Percentiles rank a stretch among this genome's conserved stretches.
Conservation (phyloP, 2,329 filamentous ascomycete species). For the Colletotrichum eleusines region DNA sequence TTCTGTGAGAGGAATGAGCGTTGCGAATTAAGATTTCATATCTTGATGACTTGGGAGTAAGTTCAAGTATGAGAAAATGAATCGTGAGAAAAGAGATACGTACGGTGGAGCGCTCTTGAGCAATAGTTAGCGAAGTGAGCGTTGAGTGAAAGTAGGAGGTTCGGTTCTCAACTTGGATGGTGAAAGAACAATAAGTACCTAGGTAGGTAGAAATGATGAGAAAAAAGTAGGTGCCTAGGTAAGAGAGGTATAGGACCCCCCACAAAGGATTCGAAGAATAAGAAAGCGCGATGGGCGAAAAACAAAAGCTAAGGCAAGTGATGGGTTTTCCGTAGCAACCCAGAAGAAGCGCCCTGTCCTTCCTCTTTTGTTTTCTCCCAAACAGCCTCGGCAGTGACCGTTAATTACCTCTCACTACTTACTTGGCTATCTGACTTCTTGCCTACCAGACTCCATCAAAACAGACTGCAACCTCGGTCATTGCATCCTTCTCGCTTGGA, state of each 20-base stretch:
- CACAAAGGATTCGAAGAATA: background rate
- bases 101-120: background rate
- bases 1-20: background rate
- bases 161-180: no score
- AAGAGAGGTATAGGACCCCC: background rate
- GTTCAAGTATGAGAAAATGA: background rate
- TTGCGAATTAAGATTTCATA: background rate
- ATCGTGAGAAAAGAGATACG: background rate
- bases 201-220: no score
- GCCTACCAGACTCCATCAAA: background rate
- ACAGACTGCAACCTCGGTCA: background rate
- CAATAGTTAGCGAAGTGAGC: background rate
- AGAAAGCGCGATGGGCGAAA: background rate
- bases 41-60: accelerated
- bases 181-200: no score
- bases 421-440: no score
- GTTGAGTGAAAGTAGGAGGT: no score
- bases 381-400: no score
- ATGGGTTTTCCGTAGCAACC: no score
- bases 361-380: background rate
- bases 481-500: background rate
- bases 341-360: background rate
- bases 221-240: no score
- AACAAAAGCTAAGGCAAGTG: no score
- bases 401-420: no score